These are phyloP conservation scores for Ulota crispa DNA, from an alignment of 225 moss, liverwort and hornwort genomes.

Conservation along the genomic window DNA sequence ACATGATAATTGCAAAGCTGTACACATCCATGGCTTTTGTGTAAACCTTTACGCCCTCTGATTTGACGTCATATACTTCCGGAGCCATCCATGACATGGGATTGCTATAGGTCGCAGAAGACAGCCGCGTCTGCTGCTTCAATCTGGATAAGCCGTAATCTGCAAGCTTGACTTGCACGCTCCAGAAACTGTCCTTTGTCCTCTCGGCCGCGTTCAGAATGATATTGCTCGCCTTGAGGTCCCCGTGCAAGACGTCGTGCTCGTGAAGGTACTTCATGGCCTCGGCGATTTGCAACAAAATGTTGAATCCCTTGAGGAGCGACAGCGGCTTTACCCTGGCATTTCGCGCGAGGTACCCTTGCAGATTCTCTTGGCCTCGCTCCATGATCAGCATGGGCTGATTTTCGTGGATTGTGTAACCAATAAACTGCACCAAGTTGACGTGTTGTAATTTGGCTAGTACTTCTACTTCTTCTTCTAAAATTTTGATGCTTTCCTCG, in stretches of 20 bases:
- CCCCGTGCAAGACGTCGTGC: conserved; percentile 35
- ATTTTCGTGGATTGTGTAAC: conserved; percentile 35
- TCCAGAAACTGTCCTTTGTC: conserved; percentile 40
- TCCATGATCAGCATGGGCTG: conserved; percentile 44
- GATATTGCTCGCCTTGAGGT: conserved; percentile 40
- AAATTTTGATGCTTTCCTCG: conserved; percentile 28
- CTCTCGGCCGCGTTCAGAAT: conserved; percentile 36
- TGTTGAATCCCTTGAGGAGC: conserved; percentile 40
- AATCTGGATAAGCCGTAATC: conserved; percentile 43
- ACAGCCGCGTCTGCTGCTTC: conserved; percentile 27
- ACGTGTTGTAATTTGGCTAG: conserved; percentile 38
- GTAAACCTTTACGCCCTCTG: conserved; percentile 30
- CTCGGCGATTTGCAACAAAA: conserved; percentile 44
- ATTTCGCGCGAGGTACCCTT: conserved; percentile 26
- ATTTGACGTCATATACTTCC: conserved; percentile 25
- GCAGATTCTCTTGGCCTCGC: conserved; percentile 34
- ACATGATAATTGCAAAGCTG: conserved; percentile 58
- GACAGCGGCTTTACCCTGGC: conserved; percentile 24
- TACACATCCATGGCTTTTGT: conserved; percentile 50
- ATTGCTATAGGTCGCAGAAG: conserved; percentile 27
- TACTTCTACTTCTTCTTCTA: conserved; percentile 35
- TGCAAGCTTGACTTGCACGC: conserved; percentile 39
- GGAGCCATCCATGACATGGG: conserved; percentile 42
- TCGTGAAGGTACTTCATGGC: conserved; percentile 57
- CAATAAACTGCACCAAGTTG: conserved; percentile 55